Conservation (phyloP, 768 basidiomycete species). For the Kockovaella imperatae region DNA sequence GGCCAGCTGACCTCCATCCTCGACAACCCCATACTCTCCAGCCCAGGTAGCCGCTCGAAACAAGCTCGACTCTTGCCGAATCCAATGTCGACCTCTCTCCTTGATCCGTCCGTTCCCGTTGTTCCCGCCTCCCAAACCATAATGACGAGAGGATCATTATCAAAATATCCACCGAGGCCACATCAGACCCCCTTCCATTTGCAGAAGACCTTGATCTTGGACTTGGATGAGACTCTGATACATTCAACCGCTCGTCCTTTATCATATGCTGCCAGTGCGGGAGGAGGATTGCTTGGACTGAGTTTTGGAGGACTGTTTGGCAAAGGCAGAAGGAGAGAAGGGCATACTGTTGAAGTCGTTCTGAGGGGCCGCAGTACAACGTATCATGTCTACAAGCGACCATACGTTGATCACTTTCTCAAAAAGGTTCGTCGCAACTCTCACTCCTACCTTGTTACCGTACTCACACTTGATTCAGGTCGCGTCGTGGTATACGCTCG, state of each 20-base stretch:
- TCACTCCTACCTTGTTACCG: not conserved
- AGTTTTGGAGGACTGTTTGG: slow-evolving; percentile 34
- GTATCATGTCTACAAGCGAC: slow-evolving; percentile 97
- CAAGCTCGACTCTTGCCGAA: slow-evolving; percentile 21
- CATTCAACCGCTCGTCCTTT: slow-evolving; percentile 80
- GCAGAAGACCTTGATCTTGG: slow-evolving; percentile 91
- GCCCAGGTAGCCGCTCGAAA: not conserved
- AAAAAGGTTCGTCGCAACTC: slow-evolving; percentile 56
- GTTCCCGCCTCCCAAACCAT: slow-evolving; percentile 2
- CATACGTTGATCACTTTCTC: slow-evolving; percentile 91
- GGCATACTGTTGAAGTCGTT: slow-evolving; percentile 87
- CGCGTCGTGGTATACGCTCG: slow-evolving; percentile 95
- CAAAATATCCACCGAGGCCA: slow-evolving; percentile 17
- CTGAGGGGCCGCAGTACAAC: slow-evolving; percentile 78
- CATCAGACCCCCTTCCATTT: slow-evolving; percentile 67
- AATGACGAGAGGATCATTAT: not conserved
- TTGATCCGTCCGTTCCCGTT: slow-evolving; percentile 29
- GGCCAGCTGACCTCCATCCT: slow-evolving; percentile 21
- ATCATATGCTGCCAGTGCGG: slow-evolving; percentile 47
- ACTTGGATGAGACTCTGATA: slow-evolving; percentile 96
- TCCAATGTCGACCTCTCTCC: slow-evolving; percentile 31
- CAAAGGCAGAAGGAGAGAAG: slow-evolving; percentile 49
- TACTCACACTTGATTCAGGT: slow-evolving; percentile 54
- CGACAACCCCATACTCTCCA: slow-evolving; percentile 19
- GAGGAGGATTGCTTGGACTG: slow-evolving; percentile 45